Percentiles rank a stretch among this genome's conserved stretches.
Conservation (phyloP, 1,139 yeast species). For the Ogataea hybrid region DNA sequence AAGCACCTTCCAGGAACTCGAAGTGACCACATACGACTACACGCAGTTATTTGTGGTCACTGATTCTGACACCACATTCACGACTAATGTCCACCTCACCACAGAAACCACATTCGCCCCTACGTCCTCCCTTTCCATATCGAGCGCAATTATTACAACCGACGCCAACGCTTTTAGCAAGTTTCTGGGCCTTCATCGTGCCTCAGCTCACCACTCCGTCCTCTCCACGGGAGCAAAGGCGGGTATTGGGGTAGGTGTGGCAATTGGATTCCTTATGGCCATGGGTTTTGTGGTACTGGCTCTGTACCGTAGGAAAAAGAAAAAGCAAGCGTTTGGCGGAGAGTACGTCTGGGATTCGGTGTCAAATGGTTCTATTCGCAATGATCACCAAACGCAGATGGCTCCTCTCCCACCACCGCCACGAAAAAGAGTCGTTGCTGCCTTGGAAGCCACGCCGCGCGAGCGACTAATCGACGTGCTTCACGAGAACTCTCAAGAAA, state of each 20-base stretch:
- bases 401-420: conserved; percentile 19
- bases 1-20: not conserved
- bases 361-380: not conserved
- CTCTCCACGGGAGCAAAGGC: conserved; percentile 38
- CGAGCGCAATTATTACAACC: conserved; percentile 28
- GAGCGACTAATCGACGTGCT: conserved; percentile 24
- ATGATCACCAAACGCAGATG: not conserved
- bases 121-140: conserved; percentile 25
- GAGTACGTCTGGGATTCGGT: not conserved
- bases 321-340: not conserved
- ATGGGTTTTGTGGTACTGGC: conserved; percentile 23
- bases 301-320: not conserved
- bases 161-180: conserved; percentile 21
- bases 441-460: not conserved
- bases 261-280: conserved; percentile 36
- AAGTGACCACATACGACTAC: conserved; percentile 29
- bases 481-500: conserved; percentile 23
- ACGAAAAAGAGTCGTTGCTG: conserved; percentile 2
- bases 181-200: conserved; percentile 1
- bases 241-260: conserved; percentile 44
- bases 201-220: not conserved
- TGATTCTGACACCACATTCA: conserved; percentile 37
- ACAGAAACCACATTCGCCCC: conserved; percentile 28
- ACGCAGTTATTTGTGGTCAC: conserved; percentile 43
- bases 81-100: conserved; percentile 34